Evolutionary conservation across 164 flowering plant species (phyloP).

Genomic region (Platanus orientalis): DNA sequence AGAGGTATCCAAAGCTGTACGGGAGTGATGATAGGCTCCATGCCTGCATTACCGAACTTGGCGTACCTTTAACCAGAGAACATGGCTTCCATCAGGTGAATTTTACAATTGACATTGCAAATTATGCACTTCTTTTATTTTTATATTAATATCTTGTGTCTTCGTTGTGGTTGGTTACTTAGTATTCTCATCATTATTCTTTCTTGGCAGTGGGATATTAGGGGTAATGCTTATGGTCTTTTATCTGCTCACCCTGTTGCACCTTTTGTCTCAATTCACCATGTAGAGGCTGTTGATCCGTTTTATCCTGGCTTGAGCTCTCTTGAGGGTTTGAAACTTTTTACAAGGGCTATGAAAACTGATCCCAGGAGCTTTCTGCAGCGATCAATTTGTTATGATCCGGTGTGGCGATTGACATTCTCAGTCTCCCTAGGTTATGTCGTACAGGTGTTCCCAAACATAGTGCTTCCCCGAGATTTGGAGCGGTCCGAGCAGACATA

Average conservation of each 20-base stretch:
- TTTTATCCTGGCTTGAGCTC: slow-evolving; percentile 50
- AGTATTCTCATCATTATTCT: background rate
- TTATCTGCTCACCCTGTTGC: slow-evolving; percentile 58
- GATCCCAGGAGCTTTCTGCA: slow-evolving; percentile 53
- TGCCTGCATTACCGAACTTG: slow-evolving; percentile 65
- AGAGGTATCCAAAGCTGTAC: slow-evolving; percentile 53
- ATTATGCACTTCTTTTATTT: background rate
- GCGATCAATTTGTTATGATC: slow-evolving; percentile 58
- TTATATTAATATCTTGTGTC: background rate
- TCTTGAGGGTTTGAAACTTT: slow-evolving; percentile 44
- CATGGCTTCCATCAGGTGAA: slow-evolving; percentile 66
- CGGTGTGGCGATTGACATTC: slow-evolving; percentile 32
- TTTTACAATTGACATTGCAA: background rate
- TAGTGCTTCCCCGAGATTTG: slow-evolving; percentile 51
- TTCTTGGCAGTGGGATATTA: slow-evolving; percentile 51
- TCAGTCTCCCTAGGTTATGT: slow-evolving; percentile 58
- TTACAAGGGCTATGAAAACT: slow-evolving; percentile 41
- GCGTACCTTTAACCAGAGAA: slow-evolving; percentile 54
- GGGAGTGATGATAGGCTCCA: slow-evolving; percentile 71
- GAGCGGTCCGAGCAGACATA: slow-evolving; percentile 55
- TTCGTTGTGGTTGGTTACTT: background rate
- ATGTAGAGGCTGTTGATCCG: slow-evolving; percentile 58
- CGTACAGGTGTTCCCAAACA: slow-evolving; percentile 53
- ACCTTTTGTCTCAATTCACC: slow-evolving; percentile 61
- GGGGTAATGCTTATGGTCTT: slow-evolving; percentile 57